Conservation (phyloP, 2,329 filamentous ascomycete species). For the Venturia carpophila region DNA sequence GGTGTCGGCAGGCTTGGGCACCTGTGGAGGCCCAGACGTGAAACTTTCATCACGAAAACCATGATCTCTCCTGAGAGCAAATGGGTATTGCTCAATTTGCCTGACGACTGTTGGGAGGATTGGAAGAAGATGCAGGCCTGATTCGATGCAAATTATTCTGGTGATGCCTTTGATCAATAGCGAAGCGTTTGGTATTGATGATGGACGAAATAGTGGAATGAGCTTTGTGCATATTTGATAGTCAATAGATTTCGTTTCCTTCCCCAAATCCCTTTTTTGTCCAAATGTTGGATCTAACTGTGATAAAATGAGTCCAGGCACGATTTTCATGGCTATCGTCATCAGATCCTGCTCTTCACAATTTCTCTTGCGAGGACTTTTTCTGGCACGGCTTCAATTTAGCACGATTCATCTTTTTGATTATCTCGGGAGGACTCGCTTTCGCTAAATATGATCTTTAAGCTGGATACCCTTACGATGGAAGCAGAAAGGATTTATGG, state of each 20-base stretch:
- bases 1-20: not conserved
- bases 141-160: not conserved
- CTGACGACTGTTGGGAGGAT: not conserved
- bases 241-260: not conserved
- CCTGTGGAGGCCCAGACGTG: not conserved
- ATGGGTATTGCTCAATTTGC: not conserved
- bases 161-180: not conserved
- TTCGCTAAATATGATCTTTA: too few species aligned
- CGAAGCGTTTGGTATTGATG: not conserved
- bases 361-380: too few species aligned
- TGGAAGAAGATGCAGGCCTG: not conserved
- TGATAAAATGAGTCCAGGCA: too few species aligned
- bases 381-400: too few species aligned
- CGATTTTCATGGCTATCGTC: too few species aligned
- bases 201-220: not conserved
- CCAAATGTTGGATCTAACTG: too few species aligned
- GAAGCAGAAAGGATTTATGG: too few species aligned
- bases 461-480: too few species aligned
- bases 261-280: not conserved
- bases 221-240: not conserved
- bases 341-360: too few species aligned
- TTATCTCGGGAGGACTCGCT: too few species aligned
- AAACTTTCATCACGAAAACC: not conserved
- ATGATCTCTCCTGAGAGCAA: not conserved
- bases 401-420: too few species aligned